phyloP scores from a whole-genome alignment of 441 rosid species.

The Sinapis alba region DNA sequence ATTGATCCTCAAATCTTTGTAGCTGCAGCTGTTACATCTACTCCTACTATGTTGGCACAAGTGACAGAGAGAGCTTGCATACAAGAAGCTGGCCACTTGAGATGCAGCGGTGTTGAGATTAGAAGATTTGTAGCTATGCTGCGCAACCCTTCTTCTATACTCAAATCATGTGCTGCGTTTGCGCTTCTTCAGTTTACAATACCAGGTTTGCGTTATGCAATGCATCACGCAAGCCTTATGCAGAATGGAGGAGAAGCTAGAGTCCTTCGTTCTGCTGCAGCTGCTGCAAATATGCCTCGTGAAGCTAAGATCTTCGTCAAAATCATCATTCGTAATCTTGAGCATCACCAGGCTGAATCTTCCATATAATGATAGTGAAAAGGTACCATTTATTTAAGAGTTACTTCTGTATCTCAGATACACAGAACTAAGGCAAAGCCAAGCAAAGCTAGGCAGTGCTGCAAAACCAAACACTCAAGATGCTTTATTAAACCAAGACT shows the following conservation, averaged over 20 bases:
- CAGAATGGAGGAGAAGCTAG: conserved; percentile 84
- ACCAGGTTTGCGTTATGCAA: conserved; percentile 90
- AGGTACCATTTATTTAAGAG: conserved; percentile 10
- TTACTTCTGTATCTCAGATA: neutral
- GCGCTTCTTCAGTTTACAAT: conserved; percentile 94
- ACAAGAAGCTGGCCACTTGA: conserved; percentile 92
- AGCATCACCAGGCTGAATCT: conserved; percentile 72
- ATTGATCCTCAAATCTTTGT: conserved; percentile 76
- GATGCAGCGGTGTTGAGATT: conserved; percentile 99
- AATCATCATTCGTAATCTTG: conserved; percentile 86
- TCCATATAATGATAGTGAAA: conserved; percentile 43
- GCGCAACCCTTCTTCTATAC: conserved; percentile 68
- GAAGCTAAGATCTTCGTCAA: conserved; percentile 90
- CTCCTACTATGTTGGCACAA: conserved; percentile 79
- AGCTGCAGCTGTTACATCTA: conserved; percentile 70
- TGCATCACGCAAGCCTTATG: conserved; percentile 91
- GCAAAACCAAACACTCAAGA: conserved; percentile 26
- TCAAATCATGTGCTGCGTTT: conserved; percentile 94
- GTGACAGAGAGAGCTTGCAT: conserved; percentile 89
- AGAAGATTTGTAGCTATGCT: conserved; percentile 92
- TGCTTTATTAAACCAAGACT: conserved; percentile 21
- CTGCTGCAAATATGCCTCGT: conserved; percentile 82
- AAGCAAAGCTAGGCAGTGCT: conserved; percentile 1
- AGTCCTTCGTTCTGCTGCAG: conserved; percentile 87
- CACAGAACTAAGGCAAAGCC: neutral